Conservation (phyloP, 2,329 filamentous ascomycete species). For the Apiospora hydei region DNA sequence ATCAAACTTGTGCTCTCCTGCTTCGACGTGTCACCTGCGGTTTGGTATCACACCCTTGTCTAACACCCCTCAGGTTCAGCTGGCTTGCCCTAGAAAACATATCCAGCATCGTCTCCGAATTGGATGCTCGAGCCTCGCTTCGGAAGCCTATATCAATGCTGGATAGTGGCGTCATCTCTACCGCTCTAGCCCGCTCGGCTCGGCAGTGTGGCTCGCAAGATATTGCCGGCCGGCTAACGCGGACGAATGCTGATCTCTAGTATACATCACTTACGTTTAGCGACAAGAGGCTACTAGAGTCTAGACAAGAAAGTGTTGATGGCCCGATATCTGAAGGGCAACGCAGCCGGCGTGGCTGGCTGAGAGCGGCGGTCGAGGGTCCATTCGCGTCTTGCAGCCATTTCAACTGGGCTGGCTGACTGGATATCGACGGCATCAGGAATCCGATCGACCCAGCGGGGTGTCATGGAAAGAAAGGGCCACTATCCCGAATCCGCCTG, state of each 20-base stretch:
- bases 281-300: neutral
- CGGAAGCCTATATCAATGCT: neutral
- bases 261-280: neutral
- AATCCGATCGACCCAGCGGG: neutral
- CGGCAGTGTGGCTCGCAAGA: conserved; percentile 3
- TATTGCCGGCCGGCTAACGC: neutral
- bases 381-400: conserved; percentile 4
- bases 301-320: neutral
- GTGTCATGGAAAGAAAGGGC: neutral
- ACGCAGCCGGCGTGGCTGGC: conserved; percentile 6
- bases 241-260: neutral
- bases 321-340: neutral
- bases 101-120: neutral
- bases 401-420: neutral
- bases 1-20: neutral
- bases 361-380: neutral
- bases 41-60: neutral
- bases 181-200: neutral
- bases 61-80: neutral
- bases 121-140: neutral
- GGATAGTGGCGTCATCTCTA: neutral
- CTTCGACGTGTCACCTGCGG: neutral
- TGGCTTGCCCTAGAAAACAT: neutral
- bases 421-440: neutral
- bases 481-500: neutral